These are phyloP conservation scores for Xylaria venustula DNA, from an alignment of 495 filamentous ascomycete genomes.

Conservation along the genomic window DNA sequence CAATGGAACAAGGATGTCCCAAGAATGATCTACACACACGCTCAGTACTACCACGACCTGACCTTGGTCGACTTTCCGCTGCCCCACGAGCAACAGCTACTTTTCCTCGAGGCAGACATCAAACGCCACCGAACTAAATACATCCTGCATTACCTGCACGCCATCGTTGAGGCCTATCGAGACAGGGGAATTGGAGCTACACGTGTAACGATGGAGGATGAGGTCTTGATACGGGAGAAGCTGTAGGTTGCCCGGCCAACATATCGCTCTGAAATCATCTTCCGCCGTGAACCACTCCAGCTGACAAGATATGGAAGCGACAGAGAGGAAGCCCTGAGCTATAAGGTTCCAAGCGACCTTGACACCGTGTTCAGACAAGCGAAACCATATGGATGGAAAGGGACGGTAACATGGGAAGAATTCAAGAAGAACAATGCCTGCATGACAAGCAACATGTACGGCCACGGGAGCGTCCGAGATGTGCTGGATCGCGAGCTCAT, in stretches of 20 bases:
- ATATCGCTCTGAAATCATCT: not conserved
- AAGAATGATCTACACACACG: conserved; percentile 25
- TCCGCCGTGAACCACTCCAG: not conserved
- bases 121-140: conserved; percentile 9
- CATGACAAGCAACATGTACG: not conserved
- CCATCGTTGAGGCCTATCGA: conserved; percentile 10
- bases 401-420: conserved; percentile 6
- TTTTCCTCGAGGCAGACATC: conserved; percentile 4
- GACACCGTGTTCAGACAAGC: conserved; percentile 5
- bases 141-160: conserved; percentile 16
- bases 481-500: conserved; percentile 9
- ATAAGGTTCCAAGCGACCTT: conserved; percentile 6
- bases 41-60: conserved; percentile 22
- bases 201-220: conserved; percentile 6
- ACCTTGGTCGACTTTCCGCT: not conserved
- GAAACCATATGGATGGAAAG: conserved; percentile 9
- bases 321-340: conserved; percentile 13
- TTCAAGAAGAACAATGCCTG: not conserved
- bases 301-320: too few relatives aligned
- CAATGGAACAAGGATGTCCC: conserved; percentile 30
- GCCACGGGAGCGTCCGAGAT: not conserved
- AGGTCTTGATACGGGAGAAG: not conserved
- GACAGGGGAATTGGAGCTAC: conserved; percentile 1
- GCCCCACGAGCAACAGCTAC: not conserved
- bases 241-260: not conserved